These are phyloP conservation scores for Capronia coronata DNA, from an alignment of 2,329 filamentous ascomycete genomes.

Conservation along the genomic window DNA sequence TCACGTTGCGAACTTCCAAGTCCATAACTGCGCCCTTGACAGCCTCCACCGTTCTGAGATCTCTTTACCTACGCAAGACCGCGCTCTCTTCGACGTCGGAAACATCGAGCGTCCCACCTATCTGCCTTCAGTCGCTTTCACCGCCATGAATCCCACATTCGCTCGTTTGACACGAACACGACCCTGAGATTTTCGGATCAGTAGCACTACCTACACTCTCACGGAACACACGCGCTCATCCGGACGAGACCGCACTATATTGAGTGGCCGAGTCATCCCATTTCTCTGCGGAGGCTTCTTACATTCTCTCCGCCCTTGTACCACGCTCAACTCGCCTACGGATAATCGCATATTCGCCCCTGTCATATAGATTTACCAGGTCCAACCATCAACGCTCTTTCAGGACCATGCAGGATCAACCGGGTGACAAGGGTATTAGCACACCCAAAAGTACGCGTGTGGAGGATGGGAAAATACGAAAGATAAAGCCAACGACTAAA, in stretches of 20 bases:
- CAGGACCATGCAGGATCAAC: constrained; percentile 11
- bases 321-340: background rate
- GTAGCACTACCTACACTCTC: background rate
- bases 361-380: background rate
- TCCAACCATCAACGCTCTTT: background rate
- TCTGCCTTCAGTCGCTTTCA: no score
- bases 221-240: no score
- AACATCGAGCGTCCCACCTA: no score
- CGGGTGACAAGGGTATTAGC: constrained; percentile 11
- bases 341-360: background rate
- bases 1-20: no score
- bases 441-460: constrained; percentile 17
- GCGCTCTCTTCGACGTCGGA: no score
- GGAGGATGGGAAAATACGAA: constrained; percentile 22
- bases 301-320: background rate
- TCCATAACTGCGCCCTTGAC: no score
- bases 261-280: background rate
- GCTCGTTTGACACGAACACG: background rate
- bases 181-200: background rate
- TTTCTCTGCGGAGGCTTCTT: background rate
- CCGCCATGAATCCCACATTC: no score
- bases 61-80: no score
- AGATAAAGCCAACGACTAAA: constrained; percentile 12
- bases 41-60: no score
- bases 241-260: background rate